Percentiles rank a stretch among this genome's conserved stretches.
Evolutionary conservation across 164 flowering plant genomes (phyloP).

Genomic region (Euptelea pleiosperma): DNA sequence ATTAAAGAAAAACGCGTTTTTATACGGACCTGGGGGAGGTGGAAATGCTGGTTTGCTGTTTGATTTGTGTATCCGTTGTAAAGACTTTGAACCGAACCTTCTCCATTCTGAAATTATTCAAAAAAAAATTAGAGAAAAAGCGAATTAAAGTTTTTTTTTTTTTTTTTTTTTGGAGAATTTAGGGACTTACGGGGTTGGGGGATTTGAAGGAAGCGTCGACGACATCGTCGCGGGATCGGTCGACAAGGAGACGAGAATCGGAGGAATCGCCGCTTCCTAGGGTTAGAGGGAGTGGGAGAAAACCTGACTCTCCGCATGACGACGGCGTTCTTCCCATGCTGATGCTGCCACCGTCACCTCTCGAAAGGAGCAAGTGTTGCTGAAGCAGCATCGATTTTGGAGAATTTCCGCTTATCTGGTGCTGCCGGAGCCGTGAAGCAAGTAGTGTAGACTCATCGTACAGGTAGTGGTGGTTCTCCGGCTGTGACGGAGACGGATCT

Average conservation of each 20-base stretch:
- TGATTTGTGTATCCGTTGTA: constrained; percentile 51
- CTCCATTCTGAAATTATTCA: constrained; percentile 55
- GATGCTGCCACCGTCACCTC: constrained; percentile 23
- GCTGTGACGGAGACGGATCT: constrained; percentile 22
- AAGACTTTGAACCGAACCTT: constrained; percentile 50
- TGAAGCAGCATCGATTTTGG: constrained; percentile 37
- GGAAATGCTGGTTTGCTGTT: constrained; percentile 41
- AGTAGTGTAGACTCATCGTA: constrained; percentile 48
- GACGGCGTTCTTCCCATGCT: constrained; percentile 22
- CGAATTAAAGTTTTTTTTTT: too few species aligned
- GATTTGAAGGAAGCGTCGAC: constrained; percentile 43
- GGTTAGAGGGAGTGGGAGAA: constrained; percentile 32
- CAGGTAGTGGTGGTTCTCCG: constrained; percentile 11
- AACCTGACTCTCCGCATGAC: constrained; percentile 22
- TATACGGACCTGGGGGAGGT: constrained; percentile 42
- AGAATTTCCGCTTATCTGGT: constrained; percentile 54
- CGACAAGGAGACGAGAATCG: constrained; percentile 19
- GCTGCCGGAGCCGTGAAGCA: constrained; percentile 64
- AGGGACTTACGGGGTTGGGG: too few species aligned
- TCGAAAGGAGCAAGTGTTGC: constrained; percentile 45
- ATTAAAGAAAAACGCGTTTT: too few species aligned
- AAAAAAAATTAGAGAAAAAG: background rate
- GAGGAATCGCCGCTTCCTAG: constrained; percentile 25
- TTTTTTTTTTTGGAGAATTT: constrained; percentile 6
- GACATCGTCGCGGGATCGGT: too few species aligned